These are phyloP conservation scores for Chernovozyma aurita DNA, from an alignment of 1,139 yeast genomes.

Conservation along the genomic window DNA sequence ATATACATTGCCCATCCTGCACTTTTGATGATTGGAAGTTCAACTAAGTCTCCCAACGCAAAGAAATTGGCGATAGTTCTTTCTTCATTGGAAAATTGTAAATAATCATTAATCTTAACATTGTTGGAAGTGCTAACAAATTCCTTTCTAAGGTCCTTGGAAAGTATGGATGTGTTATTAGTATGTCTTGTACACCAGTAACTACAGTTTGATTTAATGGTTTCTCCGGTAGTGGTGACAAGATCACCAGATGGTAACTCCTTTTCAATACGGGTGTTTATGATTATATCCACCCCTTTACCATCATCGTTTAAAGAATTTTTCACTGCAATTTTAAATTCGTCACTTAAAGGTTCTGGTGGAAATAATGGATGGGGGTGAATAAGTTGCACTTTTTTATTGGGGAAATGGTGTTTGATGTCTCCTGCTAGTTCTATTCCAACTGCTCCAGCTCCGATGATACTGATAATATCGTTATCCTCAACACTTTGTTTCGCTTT, in stretches of 20 bases:
- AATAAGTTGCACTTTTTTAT: constrained; percentile 31
- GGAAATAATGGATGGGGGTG: constrained; percentile 40
- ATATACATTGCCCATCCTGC: constrained; percentile 48
- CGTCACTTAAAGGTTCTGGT: constrained; percentile 34
- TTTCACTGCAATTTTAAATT: constrained; percentile 24
- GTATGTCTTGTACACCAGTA: constrained; percentile 44
- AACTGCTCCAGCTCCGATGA: constrained; percentile 50
- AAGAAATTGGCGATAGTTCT: constrained; percentile 23
- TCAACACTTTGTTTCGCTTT: constrained; percentile 21
- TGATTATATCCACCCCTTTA: constrained; percentile 16
- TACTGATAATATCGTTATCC: constrained; percentile 21
- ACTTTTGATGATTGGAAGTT: constrained; percentile 37
- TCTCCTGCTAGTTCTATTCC: constrained; percentile 50
- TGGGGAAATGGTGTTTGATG: constrained; percentile 30
- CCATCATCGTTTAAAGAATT: constrained; percentile 20
- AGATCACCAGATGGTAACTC: constrained; percentile 27
- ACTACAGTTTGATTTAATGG: constrained; percentile 29
- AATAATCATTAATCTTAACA: constrained; percentile 31
- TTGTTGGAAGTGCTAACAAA: constrained; percentile 26
- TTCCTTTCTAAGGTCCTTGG: constrained; percentile 12
- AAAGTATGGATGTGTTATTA: constrained; percentile 33
- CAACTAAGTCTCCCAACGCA: constrained; percentile 40
- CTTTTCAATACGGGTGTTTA: constrained; percentile 23
- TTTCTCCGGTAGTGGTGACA: constrained; percentile 23
- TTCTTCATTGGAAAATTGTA: constrained; percentile 24